These are phyloP conservation scores for Juglanconis sp. DNA, from an alignment of 2,329 filamentous ascomycete genomes.

Conservation along the genomic window DNA sequence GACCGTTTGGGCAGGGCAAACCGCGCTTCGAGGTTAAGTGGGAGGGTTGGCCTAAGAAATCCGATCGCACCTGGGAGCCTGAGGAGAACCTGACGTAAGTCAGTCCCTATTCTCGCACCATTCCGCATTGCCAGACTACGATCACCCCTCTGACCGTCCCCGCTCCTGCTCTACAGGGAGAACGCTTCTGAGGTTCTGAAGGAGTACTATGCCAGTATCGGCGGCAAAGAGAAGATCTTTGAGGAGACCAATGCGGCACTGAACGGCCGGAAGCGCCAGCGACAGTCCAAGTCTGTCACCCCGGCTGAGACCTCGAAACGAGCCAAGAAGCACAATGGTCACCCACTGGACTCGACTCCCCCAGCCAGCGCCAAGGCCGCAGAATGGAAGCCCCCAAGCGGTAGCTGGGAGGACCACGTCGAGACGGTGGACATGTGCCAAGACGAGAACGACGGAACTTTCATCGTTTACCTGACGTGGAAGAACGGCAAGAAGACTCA, in stretches of 20 bases:
- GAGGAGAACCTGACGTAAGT: slow-evolving; percentile 64
- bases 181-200: slow-evolving; percentile 59
- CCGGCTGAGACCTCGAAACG: slow-evolving; percentile 42
- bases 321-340: slow-evolving; percentile 43
- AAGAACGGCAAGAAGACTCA: slow-evolving; percentile 71
- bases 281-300: slow-evolving; percentile 38
- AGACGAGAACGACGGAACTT: slow-evolving; percentile 55
- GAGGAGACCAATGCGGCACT: slow-evolving; percentile 47
- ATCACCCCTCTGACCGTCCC: neutral
- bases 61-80: slow-evolving; percentile 76
- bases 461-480: slow-evolving; percentile 72
- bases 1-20: slow-evolving; percentile 35
- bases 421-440: slow-evolving; percentile 69
- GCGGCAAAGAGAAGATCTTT: slow-evolving; percentile 58
- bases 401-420: slow-evolving; percentile 75
- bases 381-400: slow-evolving; percentile 65
- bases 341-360: slow-evolving; percentile 47
- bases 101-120: neutral
- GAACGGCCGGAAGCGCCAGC: slow-evolving; percentile 56
- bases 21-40: slow-evolving; percentile 73
- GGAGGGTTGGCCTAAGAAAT: slow-evolving; percentile 70
- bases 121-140: neutral
- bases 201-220: slow-evolving; percentile 61
- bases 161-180: slow-evolving; percentile 37
- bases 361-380: slow-evolving; percentile 40